Evolutionary conservation across 345 rosid genomes (phyloP).

Genomic region (Crucihimalaya himalaica): DNA sequence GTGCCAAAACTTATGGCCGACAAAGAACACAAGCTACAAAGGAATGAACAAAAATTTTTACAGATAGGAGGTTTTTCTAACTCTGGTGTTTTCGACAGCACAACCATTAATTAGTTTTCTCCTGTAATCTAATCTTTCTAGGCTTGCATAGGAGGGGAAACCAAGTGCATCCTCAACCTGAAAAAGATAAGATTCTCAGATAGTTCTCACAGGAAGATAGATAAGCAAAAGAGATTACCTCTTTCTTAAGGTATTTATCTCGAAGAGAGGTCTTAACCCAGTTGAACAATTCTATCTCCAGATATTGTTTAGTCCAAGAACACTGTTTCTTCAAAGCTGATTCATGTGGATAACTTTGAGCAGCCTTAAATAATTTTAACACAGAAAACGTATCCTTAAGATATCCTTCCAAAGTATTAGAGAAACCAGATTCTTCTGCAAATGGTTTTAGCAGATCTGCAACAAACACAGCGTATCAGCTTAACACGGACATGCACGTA

Average conservation of each 20-base stretch:
- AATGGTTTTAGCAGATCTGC: slow-evolving; percentile 60
- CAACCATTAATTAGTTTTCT: slow-evolving; percentile 59
- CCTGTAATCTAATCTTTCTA: slow-evolving; percentile 60
- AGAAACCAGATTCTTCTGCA: slow-evolving; percentile 56
- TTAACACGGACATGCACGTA: no score
- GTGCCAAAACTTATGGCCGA: background rate
- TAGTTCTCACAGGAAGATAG: slow-evolving; percentile 10
- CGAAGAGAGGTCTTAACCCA: slow-evolving; percentile 41
- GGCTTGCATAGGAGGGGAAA: slow-evolving; percentile 53
- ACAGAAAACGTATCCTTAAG: slow-evolving; percentile 51
- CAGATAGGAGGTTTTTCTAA: no score
- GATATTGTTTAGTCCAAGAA: slow-evolving; percentile 57
- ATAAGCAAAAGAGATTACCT: slow-evolving; percentile 45
- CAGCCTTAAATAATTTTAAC: slow-evolving; percentile 69
- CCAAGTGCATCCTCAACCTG: slow-evolving; percentile 72
- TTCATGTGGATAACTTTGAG: slow-evolving; percentile 61
- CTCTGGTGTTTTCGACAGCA: slow-evolving; percentile 44
- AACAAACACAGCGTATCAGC: no score
- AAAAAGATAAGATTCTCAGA: slow-evolving; percentile 25
- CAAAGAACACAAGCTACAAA: background rate
- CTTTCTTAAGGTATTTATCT: slow-evolving; percentile 35
- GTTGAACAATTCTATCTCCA: no score
- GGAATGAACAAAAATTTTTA: slow-evolving; percentile 33
- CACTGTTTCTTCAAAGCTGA: slow-evolving; percentile 49
- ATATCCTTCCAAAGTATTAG: slow-evolving; percentile 58